A percentile compares a stretch with the other conserved stretches of the same genome.
These are phyloP conservation scores for Debaryomyces maramus DNA, from an alignment of 805 yeast species.

Conservation along the genomic window DNA sequence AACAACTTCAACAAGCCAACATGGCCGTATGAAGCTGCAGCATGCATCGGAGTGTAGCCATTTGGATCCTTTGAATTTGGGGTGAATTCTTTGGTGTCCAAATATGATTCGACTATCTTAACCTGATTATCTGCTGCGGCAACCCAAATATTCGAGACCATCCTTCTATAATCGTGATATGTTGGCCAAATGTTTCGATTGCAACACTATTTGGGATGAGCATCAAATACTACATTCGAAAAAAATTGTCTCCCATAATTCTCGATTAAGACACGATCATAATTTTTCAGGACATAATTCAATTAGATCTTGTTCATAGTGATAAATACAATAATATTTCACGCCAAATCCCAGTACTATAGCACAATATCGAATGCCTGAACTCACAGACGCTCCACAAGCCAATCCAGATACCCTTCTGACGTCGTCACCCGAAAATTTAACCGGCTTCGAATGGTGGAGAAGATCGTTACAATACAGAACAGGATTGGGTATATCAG, in stretches of 20 bases:
- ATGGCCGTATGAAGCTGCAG: slow-evolving; percentile 94
- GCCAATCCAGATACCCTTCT: not conserved
- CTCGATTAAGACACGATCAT: not conserved
- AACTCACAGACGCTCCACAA: not conserved
- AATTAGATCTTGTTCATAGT: no score
- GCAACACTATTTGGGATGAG: slow-evolving; percentile 1
- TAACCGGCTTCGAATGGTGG: slow-evolving; percentile 77
- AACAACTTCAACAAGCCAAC: slow-evolving; percentile 60
- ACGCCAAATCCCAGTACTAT: no score
- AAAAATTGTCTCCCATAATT: not conserved
- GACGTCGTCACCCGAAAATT: slow-evolving; percentile 32
- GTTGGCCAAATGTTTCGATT: not conserved
- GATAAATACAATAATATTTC: no score
- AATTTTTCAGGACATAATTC: not conserved
- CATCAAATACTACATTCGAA: not conserved
- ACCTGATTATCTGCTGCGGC: slow-evolving; percentile 87
- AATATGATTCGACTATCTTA: slow-evolving; percentile 53
- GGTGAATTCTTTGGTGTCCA: slow-evolving; percentile 51
- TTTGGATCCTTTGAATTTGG: slow-evolving; percentile 83
- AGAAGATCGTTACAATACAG: slow-evolving; percentile 66
- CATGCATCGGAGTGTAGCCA: slow-evolving; percentile 97
- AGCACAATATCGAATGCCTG: no score
- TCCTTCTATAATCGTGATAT: slow-evolving; percentile 10
- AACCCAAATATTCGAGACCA: slow-evolving; percentile 79
- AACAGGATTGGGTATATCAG: slow-evolving; percentile 65